Conservation (phyloP, 169 alveolate species). For the Plasmodium knowlesi region DNA sequence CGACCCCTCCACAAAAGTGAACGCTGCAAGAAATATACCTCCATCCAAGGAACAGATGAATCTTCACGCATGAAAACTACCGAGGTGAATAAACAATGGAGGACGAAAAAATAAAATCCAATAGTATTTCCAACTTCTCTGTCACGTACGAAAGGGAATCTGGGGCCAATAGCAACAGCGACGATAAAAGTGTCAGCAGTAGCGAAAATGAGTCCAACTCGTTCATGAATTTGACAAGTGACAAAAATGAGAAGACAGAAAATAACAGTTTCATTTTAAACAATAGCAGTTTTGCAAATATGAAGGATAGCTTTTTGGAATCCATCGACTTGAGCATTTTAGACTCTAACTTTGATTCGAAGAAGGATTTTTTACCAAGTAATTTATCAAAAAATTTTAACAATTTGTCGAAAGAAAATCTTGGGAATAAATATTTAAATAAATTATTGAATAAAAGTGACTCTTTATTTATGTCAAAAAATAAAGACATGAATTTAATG, state of each 20-base stretch:
- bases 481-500: constrained; percentile 27
- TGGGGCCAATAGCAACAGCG: constrained; percentile 55
- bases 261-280: constrained; percentile 40
- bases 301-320: constrained; percentile 66
- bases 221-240: constrained; percentile 54
- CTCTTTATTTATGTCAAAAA: neutral
- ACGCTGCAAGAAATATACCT: neutral
- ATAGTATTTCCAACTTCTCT: constrained; percentile 67
- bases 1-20: neutral
- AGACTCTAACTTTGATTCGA: constrained; percentile 66
- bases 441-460: constrained; percentile 58
- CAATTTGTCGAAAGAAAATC: constrained; percentile 55
- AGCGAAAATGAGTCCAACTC: constrained; percentile 65
- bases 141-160: constrained; percentile 62
- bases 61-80: neutral
- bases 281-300: constrained; percentile 63
- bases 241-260: constrained; percentile 54
- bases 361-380: constrained; percentile 53
- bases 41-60: constrained; percentile 3
- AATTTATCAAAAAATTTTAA: constrained; percentile 62
- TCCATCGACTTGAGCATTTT: constrained; percentile 70
- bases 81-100: constrained; percentile 29
- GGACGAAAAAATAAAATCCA: constrained; percentile 41
- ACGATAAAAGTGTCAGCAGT: constrained; percentile 53
- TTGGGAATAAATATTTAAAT: constrained; percentile 61